These are phyloP conservation scores for Dovyalis caffra DNA, from an alignment of 345 rosid genomes.

Conservation along the genomic window DNA sequence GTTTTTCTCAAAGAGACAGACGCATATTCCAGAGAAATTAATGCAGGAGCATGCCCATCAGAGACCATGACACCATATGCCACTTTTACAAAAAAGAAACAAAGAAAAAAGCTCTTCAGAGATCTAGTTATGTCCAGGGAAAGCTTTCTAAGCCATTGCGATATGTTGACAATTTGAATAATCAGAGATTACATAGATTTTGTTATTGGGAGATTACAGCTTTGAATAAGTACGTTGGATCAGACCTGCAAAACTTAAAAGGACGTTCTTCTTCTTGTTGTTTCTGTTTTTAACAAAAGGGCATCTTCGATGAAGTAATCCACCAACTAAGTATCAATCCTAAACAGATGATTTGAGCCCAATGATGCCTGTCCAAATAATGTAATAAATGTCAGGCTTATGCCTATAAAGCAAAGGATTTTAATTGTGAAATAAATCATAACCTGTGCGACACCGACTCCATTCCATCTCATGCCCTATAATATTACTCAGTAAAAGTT, in stretches of 20 bases:
- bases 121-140: background rate
- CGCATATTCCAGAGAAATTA: too few species aligned
- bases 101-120: background rate
- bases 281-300: background rate
- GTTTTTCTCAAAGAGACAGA: too few species aligned
- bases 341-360: conserved; percentile 77
- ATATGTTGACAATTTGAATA: background rate
- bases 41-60: too few species aligned
- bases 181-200: background rate
- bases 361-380: conserved; percentile 60
- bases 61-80: background rate
- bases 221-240: background rate
- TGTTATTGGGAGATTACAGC: background rate
- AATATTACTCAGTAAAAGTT: background rate
- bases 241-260: background rate
- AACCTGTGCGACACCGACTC: background rate
- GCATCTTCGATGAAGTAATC: background rate
- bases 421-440: background rate
- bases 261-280: background rate
- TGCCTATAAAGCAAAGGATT: background rate
- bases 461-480: background rate
- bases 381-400: conserved; percentile 8
- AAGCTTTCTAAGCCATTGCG: background rate
- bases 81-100: background rate
- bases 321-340: background rate